Percentiles rank a stretch among this genome's conserved stretches.
These are phyloP conservation scores for Westerdykella aurantiaca DNA, from an alignment of 2,329 filamentous ascomycete genomes.

Conservation along the genomic window DNA sequence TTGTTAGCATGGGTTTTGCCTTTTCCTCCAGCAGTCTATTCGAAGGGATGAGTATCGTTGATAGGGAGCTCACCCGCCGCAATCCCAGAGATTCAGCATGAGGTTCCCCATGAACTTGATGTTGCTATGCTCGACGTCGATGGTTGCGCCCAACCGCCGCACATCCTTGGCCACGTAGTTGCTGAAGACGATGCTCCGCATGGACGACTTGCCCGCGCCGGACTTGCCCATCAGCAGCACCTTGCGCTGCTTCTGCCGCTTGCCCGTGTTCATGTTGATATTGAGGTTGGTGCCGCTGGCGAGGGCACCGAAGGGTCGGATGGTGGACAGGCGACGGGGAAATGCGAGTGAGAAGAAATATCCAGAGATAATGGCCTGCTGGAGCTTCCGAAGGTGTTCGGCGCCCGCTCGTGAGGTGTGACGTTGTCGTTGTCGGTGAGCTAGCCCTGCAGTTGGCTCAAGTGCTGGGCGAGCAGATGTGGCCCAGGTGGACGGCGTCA, in stretches of 20 bases:
- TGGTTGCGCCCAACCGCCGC: slow-evolving; percentile 83
- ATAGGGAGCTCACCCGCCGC: slow-evolving; percentile 63
- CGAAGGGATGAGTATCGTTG: background rate
- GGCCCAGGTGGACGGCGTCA: too few species aligned
- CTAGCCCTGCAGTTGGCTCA: too few species aligned
- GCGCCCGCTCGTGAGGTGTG: too few species aligned
- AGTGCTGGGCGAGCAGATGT: too few species aligned
- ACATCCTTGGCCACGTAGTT: slow-evolving; percentile 98
- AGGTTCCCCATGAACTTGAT: slow-evolving; percentile 98
- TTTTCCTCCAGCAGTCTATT: background rate
- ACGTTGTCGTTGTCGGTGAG: too few species aligned
- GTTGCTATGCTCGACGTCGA: slow-evolving; percentile 96
- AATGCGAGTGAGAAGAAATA: too few species aligned
- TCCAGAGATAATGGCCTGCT: too few species aligned
- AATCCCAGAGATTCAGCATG: slow-evolving; percentile 97
- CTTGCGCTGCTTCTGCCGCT: slow-evolving; percentile 51
- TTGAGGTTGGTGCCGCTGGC: background rate
- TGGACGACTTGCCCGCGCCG: slow-evolving; percentile 94
- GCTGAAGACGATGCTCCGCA: slow-evolving; percentile 98
- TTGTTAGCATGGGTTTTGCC: background rate
- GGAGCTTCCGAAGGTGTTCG: too few species aligned
- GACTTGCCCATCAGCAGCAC: slow-evolving; percentile 73
- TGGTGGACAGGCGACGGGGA: too few species aligned
- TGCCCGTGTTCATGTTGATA: slow-evolving; percentile 33
- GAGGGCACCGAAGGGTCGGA: too few species aligned